Conservation (phyloP, 345 rosid species). For the Hibiscus mutabilis region DNA sequence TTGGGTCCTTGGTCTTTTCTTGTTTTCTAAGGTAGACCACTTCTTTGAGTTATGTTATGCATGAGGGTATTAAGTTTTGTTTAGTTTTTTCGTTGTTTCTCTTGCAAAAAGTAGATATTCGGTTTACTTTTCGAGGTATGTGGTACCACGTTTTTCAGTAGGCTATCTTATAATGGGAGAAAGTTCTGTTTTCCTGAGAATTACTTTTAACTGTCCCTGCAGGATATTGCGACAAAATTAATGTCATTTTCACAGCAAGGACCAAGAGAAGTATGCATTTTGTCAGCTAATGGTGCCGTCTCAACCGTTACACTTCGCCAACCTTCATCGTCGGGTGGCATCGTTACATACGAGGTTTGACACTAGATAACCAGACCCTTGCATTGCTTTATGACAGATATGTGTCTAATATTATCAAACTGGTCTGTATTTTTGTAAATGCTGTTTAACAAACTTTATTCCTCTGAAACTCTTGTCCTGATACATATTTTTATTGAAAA, state of each 20-base stretch:
- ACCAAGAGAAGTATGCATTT: slow-evolving; percentile 69
- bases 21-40: too few species aligned
- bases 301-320: slow-evolving; percentile 82
- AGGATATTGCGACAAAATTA: slow-evolving; percentile 86
- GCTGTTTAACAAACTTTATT: neutral
- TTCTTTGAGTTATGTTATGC: neutral
- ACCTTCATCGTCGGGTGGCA: slow-evolving; percentile 69
- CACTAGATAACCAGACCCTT: neutral
- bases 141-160: neutral
- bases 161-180: neutral
- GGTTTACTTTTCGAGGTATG: neutral
- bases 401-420: neutral
- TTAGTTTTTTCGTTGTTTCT: neutral
- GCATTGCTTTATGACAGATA: too few species aligned
- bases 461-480: neutral
- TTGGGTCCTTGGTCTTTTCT: neutral
- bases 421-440: neutral
- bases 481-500: neutral
- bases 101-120: neutral
- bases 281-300: slow-evolving; percentile 90
- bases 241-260: slow-evolving; percentile 83
- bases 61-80: neutral
- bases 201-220: slow-evolving; percentile 1
- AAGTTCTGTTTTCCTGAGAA: slow-evolving; percentile 6
- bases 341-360: slow-evolving; percentile 84